Evolutionary conservation across 2,329 filamentous ascomycete genomes (phyloP).

Genomic region (Huntiella moniliformis): DNA sequence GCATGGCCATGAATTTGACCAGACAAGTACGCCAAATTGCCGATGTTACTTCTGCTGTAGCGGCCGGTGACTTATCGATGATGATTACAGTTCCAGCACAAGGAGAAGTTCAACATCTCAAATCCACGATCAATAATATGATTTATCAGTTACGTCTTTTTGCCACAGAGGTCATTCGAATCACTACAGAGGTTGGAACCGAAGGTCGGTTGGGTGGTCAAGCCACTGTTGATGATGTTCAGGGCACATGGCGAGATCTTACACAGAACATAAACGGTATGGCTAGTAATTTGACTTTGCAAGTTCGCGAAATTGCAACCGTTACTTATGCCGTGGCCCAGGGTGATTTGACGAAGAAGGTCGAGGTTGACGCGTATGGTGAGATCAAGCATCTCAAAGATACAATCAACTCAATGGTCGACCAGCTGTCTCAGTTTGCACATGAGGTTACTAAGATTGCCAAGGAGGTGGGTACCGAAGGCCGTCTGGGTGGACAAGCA

Average conservation of each 20-base stretch:
- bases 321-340: slow-evolving; percentile 90
- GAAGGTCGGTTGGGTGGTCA: slow-evolving; percentile 89
- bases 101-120: no score
- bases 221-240: slow-evolving; percentile 80
- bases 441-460: slow-evolving; percentile 90
- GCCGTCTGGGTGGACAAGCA: slow-evolving; percentile 18
- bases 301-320: slow-evolving; percentile 70
- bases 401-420: slow-evolving; percentile 98
- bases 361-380: slow-evolving; percentile 84
- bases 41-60: no score
- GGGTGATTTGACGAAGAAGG: slow-evolving; percentile 89
- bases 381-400: slow-evolving; percentile 88
- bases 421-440: slow-evolving; percentile 83
- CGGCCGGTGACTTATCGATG: no score
- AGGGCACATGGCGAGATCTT: slow-evolving; percentile 28
- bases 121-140: slow-evolving; percentile 60
- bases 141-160: slow-evolving; percentile 92
- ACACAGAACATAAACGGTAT: slow-evolving; percentile 76
- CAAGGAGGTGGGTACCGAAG: slow-evolving; percentile 89
- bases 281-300: slow-evolving; percentile 47
- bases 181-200: slow-evolving; percentile 88
- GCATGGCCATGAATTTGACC: no score
- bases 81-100: no score
- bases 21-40: no score
- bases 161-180: slow-evolving; percentile 86